Percentiles rank a stretch among this genome's conserved stretches.
Conservation (phyloP, 129 eudicot genomes). For the Saposhnikovia divaricata region DNA sequence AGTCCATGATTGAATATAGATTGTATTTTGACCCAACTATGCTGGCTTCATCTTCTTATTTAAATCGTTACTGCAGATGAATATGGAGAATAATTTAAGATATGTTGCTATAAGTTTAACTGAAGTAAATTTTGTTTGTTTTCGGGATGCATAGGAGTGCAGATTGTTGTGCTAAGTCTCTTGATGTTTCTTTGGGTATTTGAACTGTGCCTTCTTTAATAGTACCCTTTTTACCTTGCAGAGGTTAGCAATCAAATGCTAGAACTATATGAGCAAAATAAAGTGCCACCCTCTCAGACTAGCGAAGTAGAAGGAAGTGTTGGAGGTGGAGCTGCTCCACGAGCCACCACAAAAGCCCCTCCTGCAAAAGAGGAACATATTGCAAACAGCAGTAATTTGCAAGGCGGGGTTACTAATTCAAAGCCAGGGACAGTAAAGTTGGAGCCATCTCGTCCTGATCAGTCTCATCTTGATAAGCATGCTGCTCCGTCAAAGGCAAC, state of each 20-base stretch:
- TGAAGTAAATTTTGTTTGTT: not conserved
- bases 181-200: not conserved
- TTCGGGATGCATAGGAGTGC: not conserved
- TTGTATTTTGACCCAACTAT: conserved; percentile 6
- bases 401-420: conserved; percentile 26
- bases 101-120: not conserved
- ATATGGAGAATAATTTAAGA: not conserved
- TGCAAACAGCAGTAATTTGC: conserved; percentile 34
- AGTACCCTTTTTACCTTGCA: conserved; percentile 25
- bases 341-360: conserved; percentile 34
- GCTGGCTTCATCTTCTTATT: not conserved
- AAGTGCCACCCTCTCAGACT: conserved; percentile 69
- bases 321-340: conserved; percentile 49
- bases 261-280: conserved; percentile 84
- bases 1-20: conserved; percentile 9
- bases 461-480: conserved; percentile 34
- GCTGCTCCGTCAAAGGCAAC: conserved; percentile 32
- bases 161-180: not conserved
- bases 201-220: conserved; percentile 1
- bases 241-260: conserved; percentile 97
- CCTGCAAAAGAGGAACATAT: conserved; percentile 40
- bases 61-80: not conserved
- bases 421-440: conserved; percentile 37
- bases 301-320: conserved; percentile 81
- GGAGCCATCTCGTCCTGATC: conserved; percentile 34